Evolutionary conservation across 2,329 filamentous ascomycete species (phyloP), one percentile per base, ranked within the genome.

Genomic region (Claviceps quebecensis): DNA sequence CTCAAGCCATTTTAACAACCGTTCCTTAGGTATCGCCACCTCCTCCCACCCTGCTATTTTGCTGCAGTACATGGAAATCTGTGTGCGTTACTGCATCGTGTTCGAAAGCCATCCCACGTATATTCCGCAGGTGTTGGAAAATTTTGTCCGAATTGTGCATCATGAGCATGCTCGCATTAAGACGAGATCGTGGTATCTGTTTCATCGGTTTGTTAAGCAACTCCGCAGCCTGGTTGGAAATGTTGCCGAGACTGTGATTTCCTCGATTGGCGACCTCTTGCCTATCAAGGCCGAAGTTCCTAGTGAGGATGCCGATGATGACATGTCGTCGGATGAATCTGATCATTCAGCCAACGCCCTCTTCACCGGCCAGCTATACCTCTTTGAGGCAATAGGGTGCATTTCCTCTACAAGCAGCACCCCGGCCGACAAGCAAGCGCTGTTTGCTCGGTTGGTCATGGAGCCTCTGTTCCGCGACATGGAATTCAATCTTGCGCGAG

Each of bases 41-140:
- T 94, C 91, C 66, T 81, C 84, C 16, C 93, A 97, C 64, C 91
- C 93, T 1, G 88, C 90, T 16, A 90, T 96, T 49, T 81, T 96
- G 56, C 75, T 98, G 22, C 89, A 96, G 68, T 98, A 95, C 63
- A 96, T 98, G 90, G 93, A 98, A 66, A 95, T 95, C 38, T 95
- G 90, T 65, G 90, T 95, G 51, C 84, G 93, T 48, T 98, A 98
- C 68, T 87, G 84, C 64, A 80, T 83, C 29, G 95, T 96, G 66
- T 97, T 98, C 64, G 90, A 97, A 63, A 81, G 81, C 52, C 86
- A 95, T 62, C 76, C 82, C 34, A 75, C 84, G 22, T 83, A 87
- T 54, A 94, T 97, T 48, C 87, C 87, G 2, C 84, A 83, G 56
- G 88, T 93, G 1, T 75, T 98, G 43, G 89, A 96, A 61, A 89